Conservation (phyloP, 306 rosid genomes). For the Canavalia gladiata region DNA sequence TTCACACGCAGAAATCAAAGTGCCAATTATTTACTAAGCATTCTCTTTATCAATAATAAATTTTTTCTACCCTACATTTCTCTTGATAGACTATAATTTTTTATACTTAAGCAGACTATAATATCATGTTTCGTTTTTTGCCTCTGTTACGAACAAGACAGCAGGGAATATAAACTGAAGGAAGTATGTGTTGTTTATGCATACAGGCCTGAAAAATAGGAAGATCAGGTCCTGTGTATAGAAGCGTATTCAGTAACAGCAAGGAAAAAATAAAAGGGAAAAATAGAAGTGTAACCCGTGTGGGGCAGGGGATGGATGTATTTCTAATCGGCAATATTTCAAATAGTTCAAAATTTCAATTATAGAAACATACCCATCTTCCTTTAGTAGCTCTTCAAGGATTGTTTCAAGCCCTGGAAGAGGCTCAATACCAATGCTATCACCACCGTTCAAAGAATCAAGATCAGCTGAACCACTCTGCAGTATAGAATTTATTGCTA, state of each 20-base stretch:
- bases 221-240: too few relatives aligned
- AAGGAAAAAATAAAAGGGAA: too few relatives aligned
- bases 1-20: neutral
- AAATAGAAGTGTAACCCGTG: too few relatives aligned
- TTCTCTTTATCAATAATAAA: neutral
- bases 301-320: conserved; percentile 18
- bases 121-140: neutral
- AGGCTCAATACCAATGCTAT: conserved; percentile 65
- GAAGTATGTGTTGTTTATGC: too few relatives aligned
- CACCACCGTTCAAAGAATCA: conserved; percentile 52
- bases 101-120: neutral
- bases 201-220: too few relatives aligned
- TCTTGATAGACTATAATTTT: neutral
- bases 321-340: conserved; percentile 7
- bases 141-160: neutral
- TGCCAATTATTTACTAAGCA: neutral
- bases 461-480: conserved; percentile 64
- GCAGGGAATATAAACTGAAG: too few relatives aligned
- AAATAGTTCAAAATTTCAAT: conserved; percentile 16
- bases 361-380: conserved; percentile 76
- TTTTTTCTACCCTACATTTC: neutral
- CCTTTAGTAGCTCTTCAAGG: conserved; percentile 73
- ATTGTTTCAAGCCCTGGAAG: conserved; percentile 95
- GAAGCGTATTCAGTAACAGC: too few relatives aligned
- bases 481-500: conserved; percentile 32